phyloP scores from a whole-genome alignment of 306 rosid genomes.

The Benincasa hispida region DNA sequence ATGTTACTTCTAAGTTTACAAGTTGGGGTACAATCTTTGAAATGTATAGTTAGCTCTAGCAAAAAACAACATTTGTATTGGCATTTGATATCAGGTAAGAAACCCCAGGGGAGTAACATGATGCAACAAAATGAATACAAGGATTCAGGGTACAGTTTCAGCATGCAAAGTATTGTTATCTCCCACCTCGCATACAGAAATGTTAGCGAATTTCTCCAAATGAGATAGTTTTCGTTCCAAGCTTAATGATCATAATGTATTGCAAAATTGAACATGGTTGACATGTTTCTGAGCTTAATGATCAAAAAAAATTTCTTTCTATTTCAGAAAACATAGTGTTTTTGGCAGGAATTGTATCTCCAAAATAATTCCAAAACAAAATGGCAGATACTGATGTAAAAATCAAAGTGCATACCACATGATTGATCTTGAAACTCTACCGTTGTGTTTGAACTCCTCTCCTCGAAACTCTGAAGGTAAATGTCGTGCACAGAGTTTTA shows the following conservation, averaged over 20 bases:
- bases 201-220: neutral
- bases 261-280: neutral
- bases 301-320: neutral
- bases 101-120: neutral
- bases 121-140: neutral
- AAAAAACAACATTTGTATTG: neutral
- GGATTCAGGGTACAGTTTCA: neutral
- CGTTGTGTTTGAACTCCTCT: constrained; percentile 41
- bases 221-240: neutral
- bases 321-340: neutral
- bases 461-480: constrained; percentile 36
- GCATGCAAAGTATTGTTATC: no score
- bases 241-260: neutral
- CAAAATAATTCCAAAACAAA: neutral
- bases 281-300: neutral
- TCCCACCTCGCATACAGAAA: neutral
- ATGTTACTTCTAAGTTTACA: neutral
- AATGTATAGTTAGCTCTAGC: neutral
- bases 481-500: neutral
- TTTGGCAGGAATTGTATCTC: neutral
- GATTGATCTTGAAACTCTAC: constrained; percentile 43
- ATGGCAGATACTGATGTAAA: neutral
- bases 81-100: neutral
- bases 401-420: constrained; percentile 28
- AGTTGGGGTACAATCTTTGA: neutral